A percentile compares a stretch with the other conserved stretches of the same genome.
Evolutionary conservation across 2,329 filamentous ascomycete species (phyloP).

Genomic region (Trichoderma sp.): DNA sequence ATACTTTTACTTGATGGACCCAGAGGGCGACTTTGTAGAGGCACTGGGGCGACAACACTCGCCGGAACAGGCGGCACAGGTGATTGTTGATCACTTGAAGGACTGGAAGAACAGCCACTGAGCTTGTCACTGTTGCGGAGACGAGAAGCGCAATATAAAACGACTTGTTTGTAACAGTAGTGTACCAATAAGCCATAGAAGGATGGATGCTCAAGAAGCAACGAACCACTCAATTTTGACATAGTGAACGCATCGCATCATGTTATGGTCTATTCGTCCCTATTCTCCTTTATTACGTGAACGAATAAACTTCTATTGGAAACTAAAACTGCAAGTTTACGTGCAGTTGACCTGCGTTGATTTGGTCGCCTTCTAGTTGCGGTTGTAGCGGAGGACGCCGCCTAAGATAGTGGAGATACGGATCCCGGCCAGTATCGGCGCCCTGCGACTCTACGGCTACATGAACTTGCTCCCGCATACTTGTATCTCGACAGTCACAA

Average conservation of each 20-base stretch:
- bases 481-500: not conserved
- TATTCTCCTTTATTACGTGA: not conserved
- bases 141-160: not conserved
- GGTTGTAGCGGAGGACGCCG: not conserved
- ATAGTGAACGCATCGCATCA: not conserved
- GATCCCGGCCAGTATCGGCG: slow-evolving; percentile 7
- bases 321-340: not conserved
- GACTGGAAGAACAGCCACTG: slow-evolving; percentile 41
- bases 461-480: not conserved
- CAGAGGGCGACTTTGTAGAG: slow-evolving; percentile 96
- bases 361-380: not conserved
- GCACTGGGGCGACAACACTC: slow-evolving; percentile 93
- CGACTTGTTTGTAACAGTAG: slow-evolving; percentile 19
- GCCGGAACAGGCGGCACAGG: slow-evolving; percentile 75
- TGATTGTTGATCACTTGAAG: slow-evolving; percentile 84
- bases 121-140: not conserved
- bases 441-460: not conserved
- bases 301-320: not conserved
- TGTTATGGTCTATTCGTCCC: not conserved
- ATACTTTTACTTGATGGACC: slow-evolving; percentile 99
- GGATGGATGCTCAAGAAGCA: not conserved
- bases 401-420: slow-evolving; percentile 13
- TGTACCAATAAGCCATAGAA: slow-evolving; percentile 20
- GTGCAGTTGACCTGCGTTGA: not conserved
- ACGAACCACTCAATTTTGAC: slow-evolving; percentile 23